Evolutionary conservation across 1,284 basidiomycete genomes (phyloP), one percentile per base, ranked within the genome.

Genomic region (Apiotrichum veenhuisii): DNA sequence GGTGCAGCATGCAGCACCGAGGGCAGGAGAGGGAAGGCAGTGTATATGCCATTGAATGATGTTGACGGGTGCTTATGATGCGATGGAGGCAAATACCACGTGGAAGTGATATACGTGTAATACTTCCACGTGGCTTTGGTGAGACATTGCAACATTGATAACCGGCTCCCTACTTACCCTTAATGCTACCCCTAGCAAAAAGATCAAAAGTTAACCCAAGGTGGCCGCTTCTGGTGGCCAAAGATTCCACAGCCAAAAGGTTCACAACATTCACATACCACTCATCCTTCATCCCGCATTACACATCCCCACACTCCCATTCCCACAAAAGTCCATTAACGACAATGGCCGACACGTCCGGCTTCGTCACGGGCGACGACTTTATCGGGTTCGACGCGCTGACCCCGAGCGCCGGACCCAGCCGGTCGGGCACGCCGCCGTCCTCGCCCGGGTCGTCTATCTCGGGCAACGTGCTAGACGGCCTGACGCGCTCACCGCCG

Each of bases 341-440:
- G 30, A 22, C 11, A n/a, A 41, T 37, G 27, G 42, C 33, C 40
- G 40, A 44, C 22, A 50, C 43, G 25, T 50, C 54, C 9, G 54
- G 41, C 36, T 57, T 57, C 26, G 42, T 45, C 38, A 52, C 42
- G 8, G 57, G 57, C 48, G 60, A 62, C 52, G 57, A 58, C 41
- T 62, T 56, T 44, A 59, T 62, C 41, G 51, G 57, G 15, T 58
- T 62, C 18, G 55, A 48, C 30, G 4, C 33, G 11, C n/a, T n/a
- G n/a, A n/a, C n/a, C n/a, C 38, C 49, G 25, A 33, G 52, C 30
- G 40, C 54, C 2, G 49, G 54, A 11, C 41, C 47, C 20, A 50
- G 36, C 18, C 42, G 41, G 34, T 17, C 17, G 30, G 18, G 12
- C 0, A 17, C 12, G 17, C 40, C 51, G 9, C 9, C 26, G 27